Conservation (phyloP, 2,329 filamentous ascomycete species). For the Coniochaeta sp. region DNA sequence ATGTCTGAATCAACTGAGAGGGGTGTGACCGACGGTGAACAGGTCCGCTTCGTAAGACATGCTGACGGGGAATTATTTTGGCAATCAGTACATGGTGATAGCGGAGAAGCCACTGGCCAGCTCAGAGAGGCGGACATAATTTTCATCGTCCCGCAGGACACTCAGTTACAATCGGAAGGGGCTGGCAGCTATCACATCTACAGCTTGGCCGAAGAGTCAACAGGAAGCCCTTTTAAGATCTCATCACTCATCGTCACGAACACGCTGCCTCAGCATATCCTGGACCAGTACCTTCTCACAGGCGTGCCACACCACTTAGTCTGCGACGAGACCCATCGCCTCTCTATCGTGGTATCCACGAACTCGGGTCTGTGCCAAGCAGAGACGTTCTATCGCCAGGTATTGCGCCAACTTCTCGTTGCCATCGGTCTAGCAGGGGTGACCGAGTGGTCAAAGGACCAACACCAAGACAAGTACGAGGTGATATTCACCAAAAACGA, state of each 20-base stretch:
- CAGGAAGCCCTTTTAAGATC: slow-evolving; percentile 11
- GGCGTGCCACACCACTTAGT: slow-evolving; percentile 19
- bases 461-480: slow-evolving; percentile 27
- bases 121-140: slow-evolving; percentile 16
- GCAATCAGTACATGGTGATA: background rate
- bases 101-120: background rate
- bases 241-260: slow-evolving; percentile 12
- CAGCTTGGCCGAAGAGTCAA: background rate
- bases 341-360: slow-evolving; percentile 63
- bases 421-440: slow-evolving; percentile 30
- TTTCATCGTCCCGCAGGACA: slow-evolving; percentile 9
- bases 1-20: background rate
- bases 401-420: slow-evolving; percentile 49
- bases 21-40: background rate
- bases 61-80: slow-evolving; percentile 9
- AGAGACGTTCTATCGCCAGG: slow-evolving; percentile 42
- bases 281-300: slow-evolving; percentile 27
- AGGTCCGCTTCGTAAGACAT: background rate
- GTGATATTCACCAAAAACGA: slow-evolving; percentile 57
- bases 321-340: slow-evolving; percentile 17
- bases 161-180: background rate
- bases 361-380: slow-evolving; percentile 57
- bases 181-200: background rate
- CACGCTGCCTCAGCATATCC: slow-evolving; percentile 27
- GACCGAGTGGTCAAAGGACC: background rate